phyloP scores from a whole-genome alignment of 352 stramenopile species.

The Globisporangium emineosum region DNA sequence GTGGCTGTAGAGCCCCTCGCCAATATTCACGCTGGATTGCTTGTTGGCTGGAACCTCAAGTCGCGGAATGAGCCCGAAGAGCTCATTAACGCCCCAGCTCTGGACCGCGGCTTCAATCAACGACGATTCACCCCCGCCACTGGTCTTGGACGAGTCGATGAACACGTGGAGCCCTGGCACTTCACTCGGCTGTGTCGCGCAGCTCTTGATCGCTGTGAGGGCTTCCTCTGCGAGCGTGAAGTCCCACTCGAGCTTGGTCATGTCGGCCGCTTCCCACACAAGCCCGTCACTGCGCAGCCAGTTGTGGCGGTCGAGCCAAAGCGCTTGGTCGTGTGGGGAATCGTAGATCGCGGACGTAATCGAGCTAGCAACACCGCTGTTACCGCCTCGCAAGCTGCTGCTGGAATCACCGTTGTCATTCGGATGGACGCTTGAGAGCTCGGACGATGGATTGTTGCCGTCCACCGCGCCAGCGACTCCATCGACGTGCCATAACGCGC shows the following conservation, averaged over 20 bases:
- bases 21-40: conserved; percentile 1
- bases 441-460: too few species aligned
- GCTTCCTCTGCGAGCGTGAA: conserved; percentile 16
- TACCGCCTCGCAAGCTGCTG: too few species aligned
- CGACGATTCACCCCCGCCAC: not conserved
- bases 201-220: conserved; percentile 9
- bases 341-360: conserved; percentile 1
- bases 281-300: conserved; percentile 20
- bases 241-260: conserved; percentile 12
- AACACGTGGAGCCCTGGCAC: conserved; percentile 10
- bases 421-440: not conserved
- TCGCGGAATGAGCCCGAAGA: conserved; percentile 11
- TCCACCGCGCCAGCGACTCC: not conserved
- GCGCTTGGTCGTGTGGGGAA: conserved; percentile 8
- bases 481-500: not conserved
- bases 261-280: conserved; percentile 12
- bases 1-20: conserved; percentile 6
- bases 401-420: not conserved
- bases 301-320: conserved; percentile 21
- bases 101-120: conserved; percentile 18
- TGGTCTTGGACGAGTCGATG: conserved; percentile 5
- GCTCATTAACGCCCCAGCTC: conserved; percentile 16
- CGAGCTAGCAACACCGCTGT: not conserved
- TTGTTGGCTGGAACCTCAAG: conserved; percentile 5
- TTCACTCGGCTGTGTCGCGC: not conserved